phyloP scores from a whole-genome alignment of 2,329 filamentous ascomycete species.

The Aureobasidium uvarum region DNA sequence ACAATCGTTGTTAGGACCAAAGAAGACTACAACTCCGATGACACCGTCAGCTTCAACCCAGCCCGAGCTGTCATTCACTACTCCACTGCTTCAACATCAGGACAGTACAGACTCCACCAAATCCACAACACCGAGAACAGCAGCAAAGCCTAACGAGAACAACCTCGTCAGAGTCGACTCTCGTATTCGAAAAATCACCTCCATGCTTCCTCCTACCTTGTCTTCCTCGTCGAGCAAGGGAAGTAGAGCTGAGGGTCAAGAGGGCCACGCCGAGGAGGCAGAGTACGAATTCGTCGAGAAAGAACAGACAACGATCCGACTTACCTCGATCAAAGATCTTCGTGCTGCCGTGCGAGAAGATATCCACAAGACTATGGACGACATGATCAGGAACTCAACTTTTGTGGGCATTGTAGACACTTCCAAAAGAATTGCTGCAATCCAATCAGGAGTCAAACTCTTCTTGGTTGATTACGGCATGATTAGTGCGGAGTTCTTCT shows the following conservation, averaged over 20 bases:
- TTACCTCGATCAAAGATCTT: conserved; percentile 83
- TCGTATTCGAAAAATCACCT: conserved; percentile 88
- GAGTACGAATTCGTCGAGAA: conserved; percentile 72
- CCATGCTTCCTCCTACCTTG: conserved; percentile 71
- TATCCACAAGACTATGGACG: conserved; percentile 82
- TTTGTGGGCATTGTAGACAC: conserved; percentile 95
- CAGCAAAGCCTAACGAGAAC: conserved; percentile 70
- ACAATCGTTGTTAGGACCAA: conserved; percentile 74
- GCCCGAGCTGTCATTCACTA: conserved; percentile 23
- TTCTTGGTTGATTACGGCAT: conserved; percentile 93
- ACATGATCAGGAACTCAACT: conserved; percentile 81
- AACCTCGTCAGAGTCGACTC: conserved; percentile 89
- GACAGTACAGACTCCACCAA: conserved; percentile 37
- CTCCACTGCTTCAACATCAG: conserved; percentile 40
- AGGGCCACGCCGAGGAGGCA: conserved; percentile 48
- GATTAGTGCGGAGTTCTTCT: conserved; percentile 82
- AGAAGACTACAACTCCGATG: conserved; percentile 45
- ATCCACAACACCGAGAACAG: conserved; percentile 36
- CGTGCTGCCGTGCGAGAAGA: conserved; percentile 75
- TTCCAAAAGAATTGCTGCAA: conserved; percentile 78
- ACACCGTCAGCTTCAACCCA: conserved; percentile 37
- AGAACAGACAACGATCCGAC: conserved; percentile 65
- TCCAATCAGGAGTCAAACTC: conserved; percentile 88
- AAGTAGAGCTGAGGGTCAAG: conserved; percentile 31
- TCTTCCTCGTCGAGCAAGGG: conserved; percentile 42